Conservation (phyloP, 768 basidiomycete species). For the Pleurotus eryngii region DNA sequence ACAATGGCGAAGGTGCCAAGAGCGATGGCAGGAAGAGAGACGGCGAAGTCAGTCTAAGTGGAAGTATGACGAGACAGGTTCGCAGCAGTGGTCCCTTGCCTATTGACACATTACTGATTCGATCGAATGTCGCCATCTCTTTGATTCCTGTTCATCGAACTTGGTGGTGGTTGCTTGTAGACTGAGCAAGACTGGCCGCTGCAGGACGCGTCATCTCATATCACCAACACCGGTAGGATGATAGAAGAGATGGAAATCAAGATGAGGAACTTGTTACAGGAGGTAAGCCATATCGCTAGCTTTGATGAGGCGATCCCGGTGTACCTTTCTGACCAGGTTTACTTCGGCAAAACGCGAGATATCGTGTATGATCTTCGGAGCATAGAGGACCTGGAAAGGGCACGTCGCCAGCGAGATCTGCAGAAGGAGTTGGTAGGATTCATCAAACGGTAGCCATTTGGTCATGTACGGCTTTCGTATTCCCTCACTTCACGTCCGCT, state of each 20-base stretch:
- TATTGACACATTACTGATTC: neutral
- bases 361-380: conserved; percentile 91
- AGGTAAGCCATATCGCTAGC: conserved; percentile 40
- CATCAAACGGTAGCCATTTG: conserved; percentile 58
- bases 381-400: conserved; percentile 80
- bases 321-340: conserved; percentile 49
- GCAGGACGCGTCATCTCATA: conserved; percentile 78
- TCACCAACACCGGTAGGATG: conserved; percentile 91
- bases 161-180: conserved; percentile 34
- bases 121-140: conserved; percentile 2
- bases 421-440: conserved; percentile 90
- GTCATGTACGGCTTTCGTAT: too few relatives aligned
- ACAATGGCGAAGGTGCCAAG: conserved; percentile 27
- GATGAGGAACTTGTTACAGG: conserved; percentile 92
- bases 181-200: conserved; percentile 85
- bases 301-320: neutral
- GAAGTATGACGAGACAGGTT: conserved; percentile 97
- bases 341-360: conserved; percentile 96
- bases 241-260: conserved; percentile 99
- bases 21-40: conserved; percentile 45
- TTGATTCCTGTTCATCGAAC: conserved; percentile 8
- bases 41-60: conserved; percentile 83
- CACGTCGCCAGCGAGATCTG: conserved; percentile 75
- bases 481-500: too few relatives aligned
- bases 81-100: conserved; percentile 19